These are phyloP conservation scores for Aegle marmelos DNA, from an alignment of 345 rosid genomes.

Conservation along the genomic window DNA sequence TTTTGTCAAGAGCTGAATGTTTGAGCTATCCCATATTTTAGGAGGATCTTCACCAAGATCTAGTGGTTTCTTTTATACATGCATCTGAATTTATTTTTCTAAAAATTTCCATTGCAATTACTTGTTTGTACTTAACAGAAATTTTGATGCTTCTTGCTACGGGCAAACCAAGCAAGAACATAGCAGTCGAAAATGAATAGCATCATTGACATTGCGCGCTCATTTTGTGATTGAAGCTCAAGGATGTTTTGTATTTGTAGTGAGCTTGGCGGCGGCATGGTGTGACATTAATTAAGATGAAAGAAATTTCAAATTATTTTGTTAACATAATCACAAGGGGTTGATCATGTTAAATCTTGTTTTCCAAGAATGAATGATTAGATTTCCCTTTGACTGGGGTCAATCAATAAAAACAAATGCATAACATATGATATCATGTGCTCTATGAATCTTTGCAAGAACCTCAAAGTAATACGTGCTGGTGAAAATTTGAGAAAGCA, in stretches of 20 bases:
- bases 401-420: no score
- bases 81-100: neutral
- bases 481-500: slow-evolving; percentile 4
- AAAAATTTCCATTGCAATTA: neutral
- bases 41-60: neutral
- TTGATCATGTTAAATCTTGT: neutral
- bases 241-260: neutral
- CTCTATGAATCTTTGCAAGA: slow-evolving; percentile 11
- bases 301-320: neutral
- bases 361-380: neutral
- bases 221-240: neutral
- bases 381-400: no score
- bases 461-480: slow-evolving; percentile 3
- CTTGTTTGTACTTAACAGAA: neutral
- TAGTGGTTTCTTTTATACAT: neutral
- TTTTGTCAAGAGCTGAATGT: slow-evolving; percentile 28
- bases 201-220: neutral
- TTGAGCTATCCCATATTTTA: neutral
- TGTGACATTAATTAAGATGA: no score
- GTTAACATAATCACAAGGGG: neutral
- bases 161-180: no score
- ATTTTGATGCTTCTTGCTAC: neutral
- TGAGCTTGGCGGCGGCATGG: no score
- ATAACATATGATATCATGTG: neutral
- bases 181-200: neutral